Evolutionary conservation across 1,139 yeast genomes (phyloP).

Genomic region (Saccharomyces hybrid): DNA sequence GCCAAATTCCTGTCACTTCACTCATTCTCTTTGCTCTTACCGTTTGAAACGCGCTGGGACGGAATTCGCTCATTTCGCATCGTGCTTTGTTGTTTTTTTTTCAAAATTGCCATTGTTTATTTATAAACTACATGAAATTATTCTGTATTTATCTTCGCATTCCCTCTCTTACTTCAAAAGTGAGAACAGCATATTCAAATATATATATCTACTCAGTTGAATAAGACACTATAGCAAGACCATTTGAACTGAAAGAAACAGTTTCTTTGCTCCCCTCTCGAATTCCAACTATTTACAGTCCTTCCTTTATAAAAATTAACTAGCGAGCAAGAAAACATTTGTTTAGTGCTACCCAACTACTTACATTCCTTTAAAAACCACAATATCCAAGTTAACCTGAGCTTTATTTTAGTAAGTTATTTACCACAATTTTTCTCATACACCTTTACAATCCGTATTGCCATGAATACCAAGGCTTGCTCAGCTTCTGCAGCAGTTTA

Average conservation of each 20-base stretch:
- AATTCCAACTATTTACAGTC: not conserved
- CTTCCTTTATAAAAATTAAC: not conserved
- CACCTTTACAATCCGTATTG: not conserved
- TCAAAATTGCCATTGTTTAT: not conserved
- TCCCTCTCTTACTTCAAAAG: not conserved
- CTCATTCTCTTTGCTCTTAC: not conserved
- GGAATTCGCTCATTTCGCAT: not conserved
- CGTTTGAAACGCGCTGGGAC: not conserved
- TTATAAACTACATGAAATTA: not conserved
- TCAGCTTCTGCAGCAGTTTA: not conserved
- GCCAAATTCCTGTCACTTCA: not conserved
- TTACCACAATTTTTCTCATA: not conserved
- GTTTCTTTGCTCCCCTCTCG: not conserved
- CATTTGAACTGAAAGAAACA: not conserved
- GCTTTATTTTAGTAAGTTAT: not conserved
- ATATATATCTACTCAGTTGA: not conserved
- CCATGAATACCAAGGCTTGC: not conserved
- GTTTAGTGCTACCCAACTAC: conserved; percentile 8
- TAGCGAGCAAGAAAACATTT: not conserved
- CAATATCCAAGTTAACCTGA: not conserved
- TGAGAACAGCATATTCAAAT: not conserved
- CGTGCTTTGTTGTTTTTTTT: not conserved
- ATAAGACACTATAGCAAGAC: not conserved
- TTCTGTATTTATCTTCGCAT: not conserved
- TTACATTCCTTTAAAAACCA: conserved; percentile 11